Evolutionary conservation across 1,284 basidiomycete species (phyloP).

Genomic region (Laetiporus sulphureus): DNA sequence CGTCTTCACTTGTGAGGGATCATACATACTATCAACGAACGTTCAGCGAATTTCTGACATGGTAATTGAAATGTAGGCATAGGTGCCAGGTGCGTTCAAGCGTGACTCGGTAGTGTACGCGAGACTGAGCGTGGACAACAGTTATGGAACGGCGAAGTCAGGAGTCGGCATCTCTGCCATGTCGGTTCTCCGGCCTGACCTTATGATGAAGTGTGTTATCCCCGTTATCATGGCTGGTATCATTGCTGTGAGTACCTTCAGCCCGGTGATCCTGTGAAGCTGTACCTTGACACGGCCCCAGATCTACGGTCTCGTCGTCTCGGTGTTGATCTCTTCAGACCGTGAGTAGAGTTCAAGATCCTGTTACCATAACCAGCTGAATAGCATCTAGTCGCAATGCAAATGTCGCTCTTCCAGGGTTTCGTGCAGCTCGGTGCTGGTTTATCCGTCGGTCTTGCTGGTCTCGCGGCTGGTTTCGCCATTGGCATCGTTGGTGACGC

Average conservation of each 20-base stretch:
- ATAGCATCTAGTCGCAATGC: slow-evolving; percentile 33
- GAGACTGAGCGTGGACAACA: slow-evolving; percentile 19
- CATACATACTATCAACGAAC: too few relatives aligned
- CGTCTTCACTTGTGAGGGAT: slow-evolving; percentile 90
- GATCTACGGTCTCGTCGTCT: slow-evolving; percentile 91
- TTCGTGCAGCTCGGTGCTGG: slow-evolving; percentile 91
- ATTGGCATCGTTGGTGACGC: slow-evolving; percentile 96
- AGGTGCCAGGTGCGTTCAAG: slow-evolving; percentile 55
- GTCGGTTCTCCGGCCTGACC: slow-evolving; percentile 92
- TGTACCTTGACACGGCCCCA: slow-evolving; percentile 10
- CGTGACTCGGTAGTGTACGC: not conserved
- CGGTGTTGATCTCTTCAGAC: slow-evolving; percentile 77
- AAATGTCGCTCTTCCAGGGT: slow-evolving; percentile 71
- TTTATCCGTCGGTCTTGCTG: slow-evolving; percentile 81
- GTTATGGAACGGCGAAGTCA: slow-evolving; percentile 96
- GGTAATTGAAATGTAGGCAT: slow-evolving; percentile 57
- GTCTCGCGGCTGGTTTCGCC: slow-evolving; percentile 87
- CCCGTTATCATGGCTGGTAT: slow-evolving; percentile 99
- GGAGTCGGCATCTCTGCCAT: slow-evolving; percentile 99
- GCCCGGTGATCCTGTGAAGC: not conserved
- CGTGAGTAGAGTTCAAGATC: slow-evolving; percentile 41
- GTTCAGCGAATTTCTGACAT: too few relatives aligned
- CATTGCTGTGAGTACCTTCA: slow-evolving; percentile 67
- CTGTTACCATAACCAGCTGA: slow-evolving; percentile 5
- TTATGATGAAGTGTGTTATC: slow-evolving; percentile 94